phyloP scores from a whole-genome alignment of 495 filamentous ascomycete species.

The Peziza echinospora region DNA sequence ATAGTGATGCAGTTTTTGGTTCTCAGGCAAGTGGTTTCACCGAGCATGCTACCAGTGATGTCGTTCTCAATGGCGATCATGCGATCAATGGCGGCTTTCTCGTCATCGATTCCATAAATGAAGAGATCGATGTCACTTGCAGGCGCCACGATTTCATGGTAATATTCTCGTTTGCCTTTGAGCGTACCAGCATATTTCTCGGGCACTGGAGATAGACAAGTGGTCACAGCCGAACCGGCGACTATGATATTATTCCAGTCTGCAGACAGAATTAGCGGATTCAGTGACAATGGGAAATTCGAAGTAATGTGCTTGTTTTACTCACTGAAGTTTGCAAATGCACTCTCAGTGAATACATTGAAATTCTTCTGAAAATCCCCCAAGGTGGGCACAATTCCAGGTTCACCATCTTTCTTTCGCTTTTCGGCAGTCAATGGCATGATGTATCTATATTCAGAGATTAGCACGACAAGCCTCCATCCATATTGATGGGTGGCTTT shows the following conservation, averaged over 20 bases:
- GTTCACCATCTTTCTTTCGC: conserved; percentile 36
- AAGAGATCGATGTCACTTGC: conserved; percentile 75
- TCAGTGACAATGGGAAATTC: too few species aligned
- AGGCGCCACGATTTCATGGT: conserved; percentile 55
- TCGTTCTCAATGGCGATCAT: conserved; percentile 53
- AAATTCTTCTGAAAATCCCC: conserved; percentile 58
- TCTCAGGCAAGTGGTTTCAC: conserved; percentile 46
- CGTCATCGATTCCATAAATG: conserved; percentile 51
- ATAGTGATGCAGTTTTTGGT: conserved; percentile 76
- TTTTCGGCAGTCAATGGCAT: conserved; percentile 39
- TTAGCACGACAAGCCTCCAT: not conserved
- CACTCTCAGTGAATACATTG: conserved; percentile 49
- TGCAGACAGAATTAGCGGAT: conserved; percentile 28
- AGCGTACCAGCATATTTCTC: conserved; percentile 39
- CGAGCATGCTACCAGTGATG: conserved; percentile 49
- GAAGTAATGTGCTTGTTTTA: too few species aligned
- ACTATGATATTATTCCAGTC: conserved; percentile 53
- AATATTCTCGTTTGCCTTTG: conserved; percentile 45
- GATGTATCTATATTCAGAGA: conserved; percentile 32
- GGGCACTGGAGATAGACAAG: conserved; percentile 50
- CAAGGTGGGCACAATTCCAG: conserved; percentile 39
- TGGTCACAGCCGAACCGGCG: conserved; percentile 55
- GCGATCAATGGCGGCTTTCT: conserved; percentile 50
- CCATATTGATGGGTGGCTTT: not conserved
- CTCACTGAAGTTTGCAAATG: conserved; percentile 22